phyloP scores from a whole-genome alignment of 345 rosid genomes.

The Heritiera fomes region DNA sequence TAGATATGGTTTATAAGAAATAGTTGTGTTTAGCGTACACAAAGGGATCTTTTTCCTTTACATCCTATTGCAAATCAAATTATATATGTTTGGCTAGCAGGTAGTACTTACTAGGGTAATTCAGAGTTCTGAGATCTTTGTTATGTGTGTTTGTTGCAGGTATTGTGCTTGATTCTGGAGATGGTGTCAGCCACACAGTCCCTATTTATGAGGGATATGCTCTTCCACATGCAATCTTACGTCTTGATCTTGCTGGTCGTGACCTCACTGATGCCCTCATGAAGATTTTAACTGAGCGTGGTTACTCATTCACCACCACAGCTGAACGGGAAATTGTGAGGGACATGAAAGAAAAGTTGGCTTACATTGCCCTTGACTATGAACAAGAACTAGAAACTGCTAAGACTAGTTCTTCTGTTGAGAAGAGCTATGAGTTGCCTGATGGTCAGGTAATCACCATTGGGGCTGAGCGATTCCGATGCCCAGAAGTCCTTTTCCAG shows the following conservation, averaged over 20 bases:
- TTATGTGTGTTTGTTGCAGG: slow-evolving; percentile 27
- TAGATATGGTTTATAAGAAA: neutral
- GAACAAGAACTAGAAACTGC: slow-evolving; percentile 66
- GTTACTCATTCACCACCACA: slow-evolving; percentile 70
- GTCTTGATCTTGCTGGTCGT: slow-evolving; percentile 70
- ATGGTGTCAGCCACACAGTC: slow-evolving; percentile 75
- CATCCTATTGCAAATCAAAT: neutral
- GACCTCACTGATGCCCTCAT: slow-evolving; percentile 63
- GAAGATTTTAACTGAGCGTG: slow-evolving; percentile 73
- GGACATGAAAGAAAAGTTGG: slow-evolving; percentile 67
- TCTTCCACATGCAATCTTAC: slow-evolving; percentile 67
- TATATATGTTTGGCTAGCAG: neutral
- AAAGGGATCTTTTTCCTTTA: neutral
- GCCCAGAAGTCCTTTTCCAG: slow-evolving; percentile 69
- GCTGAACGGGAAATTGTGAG: slow-evolving; percentile 73
- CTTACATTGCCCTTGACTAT: slow-evolving; percentile 63
- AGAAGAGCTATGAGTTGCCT: slow-evolving; percentile 66
- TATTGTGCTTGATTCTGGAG: slow-evolving; percentile 63
- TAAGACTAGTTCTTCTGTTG: slow-evolving; percentile 57
- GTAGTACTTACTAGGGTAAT: neutral
- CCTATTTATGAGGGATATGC: slow-evolving; percentile 75
- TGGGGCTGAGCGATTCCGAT: slow-evolving; percentile 62
- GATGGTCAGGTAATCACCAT: slow-evolving; percentile 71
- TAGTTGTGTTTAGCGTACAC: neutral
- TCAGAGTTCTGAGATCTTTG: neutral